These are phyloP conservation scores for Styphnolobium japonicum DNA, from an alignment of 306 rosid species.

Conservation along the genomic window DNA sequence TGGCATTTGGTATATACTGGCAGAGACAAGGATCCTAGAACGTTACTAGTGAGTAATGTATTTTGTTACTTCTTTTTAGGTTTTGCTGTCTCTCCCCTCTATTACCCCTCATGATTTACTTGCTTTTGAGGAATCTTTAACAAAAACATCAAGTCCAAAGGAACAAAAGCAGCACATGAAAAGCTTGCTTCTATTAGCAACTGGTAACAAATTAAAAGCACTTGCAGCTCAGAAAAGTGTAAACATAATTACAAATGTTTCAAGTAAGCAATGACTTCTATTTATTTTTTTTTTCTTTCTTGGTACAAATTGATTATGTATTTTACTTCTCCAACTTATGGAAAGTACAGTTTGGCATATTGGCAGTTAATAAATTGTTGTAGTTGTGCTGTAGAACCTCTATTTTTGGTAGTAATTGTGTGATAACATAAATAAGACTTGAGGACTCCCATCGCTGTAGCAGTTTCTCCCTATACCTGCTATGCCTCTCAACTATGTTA, in stretches of 20 bases:
- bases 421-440: background rate
- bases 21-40: background rate
- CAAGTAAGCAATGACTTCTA: slow-evolving; percentile 57
- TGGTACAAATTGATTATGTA: too few relatives aligned
- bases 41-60: slow-evolving; percentile 7
- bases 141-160: slow-evolving; percentile 84
- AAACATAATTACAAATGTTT: slow-evolving; percentile 84
- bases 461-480: background rate
- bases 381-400: background rate
- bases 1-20: background rate
- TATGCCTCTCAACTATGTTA: background rate
- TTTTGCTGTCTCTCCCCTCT: slow-evolving; percentile 78
- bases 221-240: slow-evolving; percentile 86
- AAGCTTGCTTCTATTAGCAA: slow-evolving; percentile 77
- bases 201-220: slow-evolving; percentile 90
- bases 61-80: slow-evolving; percentile 36
- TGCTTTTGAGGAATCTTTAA: slow-evolving; percentile 90
- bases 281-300: background rate
- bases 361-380: background rate
- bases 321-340: slow-evolving; percentile 1
- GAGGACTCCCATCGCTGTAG: background rate
- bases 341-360: background rate
- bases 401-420: background rate
- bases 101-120: slow-evolving; percentile 71
- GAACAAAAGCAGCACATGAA: slow-evolving; percentile 91